Conservation (phyloP, 2,329 filamentous ascomycete genomes). For the Bipolaris gigantea region DNA sequence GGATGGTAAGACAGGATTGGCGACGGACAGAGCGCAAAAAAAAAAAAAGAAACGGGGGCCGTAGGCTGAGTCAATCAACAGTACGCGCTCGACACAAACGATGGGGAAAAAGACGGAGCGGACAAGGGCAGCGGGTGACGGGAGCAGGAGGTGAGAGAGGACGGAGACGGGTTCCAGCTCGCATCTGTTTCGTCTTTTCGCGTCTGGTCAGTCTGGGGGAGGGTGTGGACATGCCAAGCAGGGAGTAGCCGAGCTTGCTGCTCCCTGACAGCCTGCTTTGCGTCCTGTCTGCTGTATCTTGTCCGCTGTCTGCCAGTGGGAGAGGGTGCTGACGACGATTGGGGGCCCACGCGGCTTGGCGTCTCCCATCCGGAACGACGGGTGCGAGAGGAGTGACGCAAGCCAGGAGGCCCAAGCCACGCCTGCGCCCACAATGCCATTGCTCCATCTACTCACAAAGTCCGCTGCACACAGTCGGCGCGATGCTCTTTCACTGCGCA, state of each 20-base stretch:
- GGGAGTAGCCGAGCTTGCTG: not conserved
- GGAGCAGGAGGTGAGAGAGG: not conserved
- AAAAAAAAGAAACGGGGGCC: not conserved
- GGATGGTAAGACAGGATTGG: not conserved
- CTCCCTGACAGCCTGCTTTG: not conserved
- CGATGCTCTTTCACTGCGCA: not conserved
- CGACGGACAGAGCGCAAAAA: conserved; percentile 1
- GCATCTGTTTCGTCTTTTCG: conserved; percentile 2
- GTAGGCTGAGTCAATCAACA: not conserved
- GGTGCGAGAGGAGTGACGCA: conserved; percentile 5
- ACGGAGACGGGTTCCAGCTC: not conserved
- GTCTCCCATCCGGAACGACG: conserved; percentile 12
- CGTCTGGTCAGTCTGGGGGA: not conserved
- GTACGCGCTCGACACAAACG: not conserved
- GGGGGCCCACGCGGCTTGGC: conserved; percentile 15
- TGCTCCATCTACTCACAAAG: not conserved
- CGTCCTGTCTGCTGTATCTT: not conserved
- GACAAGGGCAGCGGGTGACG: not conserved
- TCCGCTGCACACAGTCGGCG: not conserved
- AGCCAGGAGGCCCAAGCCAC: conserved; percentile 8
- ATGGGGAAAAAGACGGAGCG: not conserved
- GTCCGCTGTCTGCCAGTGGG: conserved; percentile 13
- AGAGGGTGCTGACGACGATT: conserved; percentile 6
- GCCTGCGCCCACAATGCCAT: conserved; percentile 1
- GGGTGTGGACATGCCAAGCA: conserved; percentile 13